Evolutionary conservation across 306 rosid species (phyloP).

Genomic region (Castanea sativa): DNA sequence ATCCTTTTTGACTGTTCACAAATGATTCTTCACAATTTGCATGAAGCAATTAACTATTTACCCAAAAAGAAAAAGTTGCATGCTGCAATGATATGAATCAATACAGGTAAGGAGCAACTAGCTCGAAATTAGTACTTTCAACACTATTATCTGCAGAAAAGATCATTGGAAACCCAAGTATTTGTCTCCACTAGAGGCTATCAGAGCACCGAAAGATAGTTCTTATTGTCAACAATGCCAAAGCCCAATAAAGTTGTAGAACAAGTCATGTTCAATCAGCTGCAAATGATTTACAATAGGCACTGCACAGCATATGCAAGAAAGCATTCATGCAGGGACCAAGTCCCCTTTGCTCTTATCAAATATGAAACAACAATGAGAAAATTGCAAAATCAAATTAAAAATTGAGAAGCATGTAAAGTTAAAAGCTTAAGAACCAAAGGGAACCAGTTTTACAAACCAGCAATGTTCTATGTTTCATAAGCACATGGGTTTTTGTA

Average conservation of each 20-base stretch:
- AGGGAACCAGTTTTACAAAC: conserved; percentile 45
- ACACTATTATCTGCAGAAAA: neutral
- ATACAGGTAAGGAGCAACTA: neutral
- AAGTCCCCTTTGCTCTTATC: neutral
- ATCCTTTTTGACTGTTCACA: neutral
- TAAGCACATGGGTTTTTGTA: conserved; percentile 71
- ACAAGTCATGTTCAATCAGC: neutral
- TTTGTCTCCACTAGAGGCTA: neutral
- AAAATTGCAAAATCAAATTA: neutral
- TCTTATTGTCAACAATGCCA: neutral
- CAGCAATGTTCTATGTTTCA: conserved; percentile 94
- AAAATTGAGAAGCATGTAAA: conserved; percentile 5
- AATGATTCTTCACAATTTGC: neutral
- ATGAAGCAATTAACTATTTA: neutral
- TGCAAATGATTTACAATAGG: neutral
- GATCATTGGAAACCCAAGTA: neutral
- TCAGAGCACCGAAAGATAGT: neutral
- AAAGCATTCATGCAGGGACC: neutral
- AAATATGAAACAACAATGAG: neutral
- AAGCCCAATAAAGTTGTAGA: neutral
- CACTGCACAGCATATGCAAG: neutral
- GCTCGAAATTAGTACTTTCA: neutral
- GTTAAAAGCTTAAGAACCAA: conserved; percentile 3
- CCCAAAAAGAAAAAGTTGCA: neutral
- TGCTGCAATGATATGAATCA: neutral